These are phyloP conservation scores for Taphrina populina DNA, from an alignment of 1,139 yeast species.

Conservation along the genomic window DNA sequence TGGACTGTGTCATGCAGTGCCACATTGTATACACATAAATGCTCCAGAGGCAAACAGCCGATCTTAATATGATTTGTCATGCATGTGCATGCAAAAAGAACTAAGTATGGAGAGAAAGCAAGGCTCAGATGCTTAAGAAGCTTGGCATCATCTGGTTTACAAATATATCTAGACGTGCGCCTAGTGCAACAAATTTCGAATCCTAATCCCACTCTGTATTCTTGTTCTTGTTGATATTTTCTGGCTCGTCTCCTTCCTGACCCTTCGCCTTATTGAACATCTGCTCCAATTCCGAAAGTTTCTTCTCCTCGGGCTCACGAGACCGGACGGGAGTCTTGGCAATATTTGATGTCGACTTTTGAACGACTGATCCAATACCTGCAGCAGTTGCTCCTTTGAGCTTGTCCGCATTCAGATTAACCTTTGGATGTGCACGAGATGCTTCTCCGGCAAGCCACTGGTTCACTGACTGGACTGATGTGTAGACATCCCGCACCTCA, in stretches of 20 bases:
- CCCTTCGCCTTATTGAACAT: conserved; percentile 28
- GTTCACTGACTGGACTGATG: background rate
- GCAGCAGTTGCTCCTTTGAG: conserved; percentile 23
- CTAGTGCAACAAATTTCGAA: too few species aligned
- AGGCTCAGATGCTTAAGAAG: too few species aligned
- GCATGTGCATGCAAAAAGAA: too few species aligned
- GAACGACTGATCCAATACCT: conserved; percentile 18
- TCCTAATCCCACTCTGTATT: conserved; percentile 29
- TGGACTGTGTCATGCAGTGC: too few species aligned
- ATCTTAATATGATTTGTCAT: too few species aligned
- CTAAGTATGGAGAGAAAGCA: too few species aligned
- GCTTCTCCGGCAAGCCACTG: conserved; percentile 8
- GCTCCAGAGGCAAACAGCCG: too few species aligned
- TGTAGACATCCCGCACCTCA: conserved; percentile 15
- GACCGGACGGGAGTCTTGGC: background rate
- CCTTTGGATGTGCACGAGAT: background rate
- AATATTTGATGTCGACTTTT: background rate
- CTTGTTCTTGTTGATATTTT: conserved; percentile 9
- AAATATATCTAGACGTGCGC: too few species aligned
- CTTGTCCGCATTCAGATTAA: conserved; percentile 9
- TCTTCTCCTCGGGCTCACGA: conserved; percentile 9
- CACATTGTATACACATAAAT: too few species aligned
- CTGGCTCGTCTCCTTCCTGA: conserved; percentile 28
- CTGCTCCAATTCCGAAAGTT: conserved; percentile 27
- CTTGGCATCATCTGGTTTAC: too few species aligned